Conservation (phyloP, 2,329 filamentous ascomycete species). For the Endothia cerciana region DNA sequence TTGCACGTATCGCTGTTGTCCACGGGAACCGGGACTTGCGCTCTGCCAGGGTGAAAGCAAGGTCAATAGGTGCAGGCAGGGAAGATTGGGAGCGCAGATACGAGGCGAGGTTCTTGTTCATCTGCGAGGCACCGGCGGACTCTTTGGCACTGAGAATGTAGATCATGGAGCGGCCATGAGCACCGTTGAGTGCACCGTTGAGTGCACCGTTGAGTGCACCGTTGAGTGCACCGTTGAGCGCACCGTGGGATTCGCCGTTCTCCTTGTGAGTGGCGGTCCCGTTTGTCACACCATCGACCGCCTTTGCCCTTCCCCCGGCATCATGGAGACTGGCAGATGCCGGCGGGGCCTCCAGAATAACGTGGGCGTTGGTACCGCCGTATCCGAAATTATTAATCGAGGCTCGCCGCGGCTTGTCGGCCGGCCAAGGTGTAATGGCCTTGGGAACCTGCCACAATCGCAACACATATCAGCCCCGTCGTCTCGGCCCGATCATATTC, state of each 20-base stretch:
- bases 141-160: slow-evolving; percentile 18
- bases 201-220: slow-evolving; percentile 13
- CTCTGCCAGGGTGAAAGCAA: slow-evolving; percentile 31
- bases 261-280: background rate
- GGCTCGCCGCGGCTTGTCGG: slow-evolving; percentile 30
- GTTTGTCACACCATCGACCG: too few species aligned
- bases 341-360: slow-evolving; percentile 34
- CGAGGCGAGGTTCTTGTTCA: slow-evolving; percentile 25
- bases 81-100: too few species aligned
- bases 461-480: background rate
- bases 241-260: slow-evolving; percentile 7
- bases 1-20: slow-evolving; percentile 18
- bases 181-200: background rate
- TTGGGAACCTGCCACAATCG: slow-evolving; percentile 25
- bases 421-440: slow-evolving; percentile 21
- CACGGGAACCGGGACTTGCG: slow-evolving; percentile 30
- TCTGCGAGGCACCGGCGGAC: slow-evolving; percentile 18
- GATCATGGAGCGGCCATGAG: too few species aligned
- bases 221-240: background rate
- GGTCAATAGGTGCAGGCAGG: slow-evolving; percentile 15
- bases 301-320: too few species aligned
- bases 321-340: too few species aligned
- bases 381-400: slow-evolving; percentile 41
- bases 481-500: too few species aligned
- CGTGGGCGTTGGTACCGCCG: slow-evolving; percentile 40